Conservation (phyloP, 169 alveolate species). For the Eimeria zaria region DNA sequence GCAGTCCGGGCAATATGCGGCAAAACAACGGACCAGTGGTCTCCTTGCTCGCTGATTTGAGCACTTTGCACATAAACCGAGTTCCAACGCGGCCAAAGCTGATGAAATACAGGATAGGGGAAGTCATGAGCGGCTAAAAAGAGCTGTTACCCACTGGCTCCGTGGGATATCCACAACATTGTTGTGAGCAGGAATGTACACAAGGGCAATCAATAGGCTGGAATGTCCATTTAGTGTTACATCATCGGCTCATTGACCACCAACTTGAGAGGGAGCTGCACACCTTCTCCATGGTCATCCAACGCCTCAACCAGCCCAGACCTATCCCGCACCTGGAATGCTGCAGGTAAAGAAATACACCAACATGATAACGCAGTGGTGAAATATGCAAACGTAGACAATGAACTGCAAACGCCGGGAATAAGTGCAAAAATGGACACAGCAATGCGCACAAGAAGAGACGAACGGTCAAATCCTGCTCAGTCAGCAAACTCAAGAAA, state of each 20-base stretch:
- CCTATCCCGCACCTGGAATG: slow-evolving; percentile 21
- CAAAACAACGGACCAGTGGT: background rate
- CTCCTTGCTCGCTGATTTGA: background rate
- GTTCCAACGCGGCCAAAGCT: background rate
- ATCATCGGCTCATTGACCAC: slow-evolving; percentile 28
- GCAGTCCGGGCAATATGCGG: background rate
- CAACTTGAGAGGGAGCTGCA: background rate
- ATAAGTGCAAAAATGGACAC: background rate
- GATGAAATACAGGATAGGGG: background rate
- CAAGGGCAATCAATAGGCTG: background rate
- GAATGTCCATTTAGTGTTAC: background rate
- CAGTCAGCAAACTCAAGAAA: background rate
- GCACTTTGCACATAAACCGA: background rate
- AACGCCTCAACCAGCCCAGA: slow-evolving; percentile 29
- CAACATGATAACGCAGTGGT: background rate
- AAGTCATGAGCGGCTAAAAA: slow-evolving; percentile 45
- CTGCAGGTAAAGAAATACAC: slow-evolving; percentile 16
- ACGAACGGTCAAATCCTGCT: background rate
- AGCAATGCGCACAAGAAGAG: background rate
- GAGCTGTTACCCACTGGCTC: slow-evolving; percentile 20
- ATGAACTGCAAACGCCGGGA: background rate
- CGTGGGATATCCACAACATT: background rate
- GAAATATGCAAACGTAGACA: background rate
- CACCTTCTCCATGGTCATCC: slow-evolving; percentile 54
- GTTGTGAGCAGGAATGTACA: background rate